A percentile compares a stretch with the other conserved stretches of the same genome.
phyloP scores from a whole-genome alignment of 257 asterid species.

The Phtheirospermum japonicum region DNA sequence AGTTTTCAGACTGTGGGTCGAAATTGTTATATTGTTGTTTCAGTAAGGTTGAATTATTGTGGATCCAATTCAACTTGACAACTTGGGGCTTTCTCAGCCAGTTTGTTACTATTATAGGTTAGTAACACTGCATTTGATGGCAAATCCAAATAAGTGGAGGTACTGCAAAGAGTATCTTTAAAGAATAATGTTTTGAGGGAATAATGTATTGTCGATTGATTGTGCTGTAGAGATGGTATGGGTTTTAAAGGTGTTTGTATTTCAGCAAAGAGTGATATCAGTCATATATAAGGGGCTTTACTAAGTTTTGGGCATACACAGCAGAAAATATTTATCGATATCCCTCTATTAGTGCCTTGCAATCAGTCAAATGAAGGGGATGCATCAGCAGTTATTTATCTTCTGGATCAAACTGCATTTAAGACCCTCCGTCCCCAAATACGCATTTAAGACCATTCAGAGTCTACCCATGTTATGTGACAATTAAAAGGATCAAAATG shows the following conservation, averaged over 20 bases:
- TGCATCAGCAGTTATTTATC: not conserved
- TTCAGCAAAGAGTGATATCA: not conserved
- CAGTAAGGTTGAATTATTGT: not conserved
- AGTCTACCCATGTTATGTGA: not conserved
- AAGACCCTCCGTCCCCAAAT: not conserved
- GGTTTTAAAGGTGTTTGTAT: not conserved
- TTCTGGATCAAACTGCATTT: too few species aligned
- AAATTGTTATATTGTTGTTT: not conserved
- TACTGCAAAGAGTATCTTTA: too few species aligned
- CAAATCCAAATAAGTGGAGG: too few species aligned
- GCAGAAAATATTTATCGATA: not conserved
- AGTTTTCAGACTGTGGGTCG: not conserved
- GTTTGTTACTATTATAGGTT: slow-evolving; percentile 1
- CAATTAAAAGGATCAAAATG: not conserved
- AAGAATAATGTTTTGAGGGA: too few species aligned
- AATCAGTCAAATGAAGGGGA: too few species aligned
- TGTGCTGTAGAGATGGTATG: not conserved
- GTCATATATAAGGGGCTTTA: not conserved
- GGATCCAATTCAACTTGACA: not conserved
- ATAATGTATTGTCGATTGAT: not conserved
- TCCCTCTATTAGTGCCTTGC: too few species aligned
- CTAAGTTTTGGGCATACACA: not conserved
- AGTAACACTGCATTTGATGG: not conserved
- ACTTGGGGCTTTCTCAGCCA: not conserved
- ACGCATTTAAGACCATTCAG: not conserved